phyloP scores from a whole-genome alignment of 306 rosid species.

The Fragaria nilgerrensis region DNA sequence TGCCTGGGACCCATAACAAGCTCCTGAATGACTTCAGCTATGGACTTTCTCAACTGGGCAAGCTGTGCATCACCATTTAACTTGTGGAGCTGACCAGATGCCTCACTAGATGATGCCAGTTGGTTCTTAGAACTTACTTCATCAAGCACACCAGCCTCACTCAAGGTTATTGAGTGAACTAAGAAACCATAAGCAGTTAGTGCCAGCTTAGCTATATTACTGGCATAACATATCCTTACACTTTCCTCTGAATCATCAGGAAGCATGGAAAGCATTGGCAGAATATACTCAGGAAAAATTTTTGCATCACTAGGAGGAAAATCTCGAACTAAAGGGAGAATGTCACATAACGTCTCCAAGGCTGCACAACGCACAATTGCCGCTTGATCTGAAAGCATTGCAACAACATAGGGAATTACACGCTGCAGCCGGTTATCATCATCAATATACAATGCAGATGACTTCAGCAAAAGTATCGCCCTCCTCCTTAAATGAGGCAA shows the following conservation, averaged over 20 bases:
- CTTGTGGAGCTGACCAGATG: constrained; percentile 63
- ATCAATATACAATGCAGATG: constrained; percentile 84
- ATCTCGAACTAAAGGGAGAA: constrained; percentile 84
- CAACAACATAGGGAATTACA: constrained; percentile 89
- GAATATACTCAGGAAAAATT: constrained; percentile 88
- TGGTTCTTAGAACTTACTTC: constrained; percentile 65
- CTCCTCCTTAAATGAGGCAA: constrained; percentile 89
- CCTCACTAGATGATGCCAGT: constrained; percentile 47
- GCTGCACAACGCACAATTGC: constrained; percentile 99
- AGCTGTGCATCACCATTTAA: constrained; percentile 69
- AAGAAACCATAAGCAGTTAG: constrained; percentile 92
- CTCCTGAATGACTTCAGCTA: constrained; percentile 96
- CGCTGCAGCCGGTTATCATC: constrained; percentile 94
- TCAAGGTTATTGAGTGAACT: constrained; percentile 87
- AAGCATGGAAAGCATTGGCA: constrained; percentile 98
- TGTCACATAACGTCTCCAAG: constrained; percentile 87
- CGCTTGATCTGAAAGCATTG: constrained; percentile 86
- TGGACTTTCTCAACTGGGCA: constrained; percentile 78
- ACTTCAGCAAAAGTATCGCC: constrained; percentile 80
- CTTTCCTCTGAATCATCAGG: constrained; percentile 99
- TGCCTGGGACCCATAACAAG: constrained; percentile 99
- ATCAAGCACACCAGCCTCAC: constrained; percentile 96
- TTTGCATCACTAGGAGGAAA: constrained; percentile 99
- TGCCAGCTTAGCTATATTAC: constrained; percentile 89
- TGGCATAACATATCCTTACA: constrained; percentile 95